Conservation (phyloP, 2,329 filamentous ascomycete species). For the Coniochaeta sp. region DNA sequence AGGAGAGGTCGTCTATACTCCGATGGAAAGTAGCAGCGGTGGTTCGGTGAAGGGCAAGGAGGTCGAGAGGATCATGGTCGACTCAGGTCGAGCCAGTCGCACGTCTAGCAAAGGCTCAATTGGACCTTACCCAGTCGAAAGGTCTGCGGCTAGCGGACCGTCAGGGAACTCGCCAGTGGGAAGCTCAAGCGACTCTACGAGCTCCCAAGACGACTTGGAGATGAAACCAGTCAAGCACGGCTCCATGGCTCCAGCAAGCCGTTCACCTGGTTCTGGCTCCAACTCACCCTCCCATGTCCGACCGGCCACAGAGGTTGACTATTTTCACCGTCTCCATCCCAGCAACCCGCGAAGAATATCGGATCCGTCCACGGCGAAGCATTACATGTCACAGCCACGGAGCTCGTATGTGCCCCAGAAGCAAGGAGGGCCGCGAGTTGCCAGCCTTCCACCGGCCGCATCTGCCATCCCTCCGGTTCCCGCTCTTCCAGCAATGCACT, state of each 20-base stretch:
- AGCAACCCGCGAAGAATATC: constrained; percentile 13
- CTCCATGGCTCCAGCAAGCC: constrained; percentile 3
- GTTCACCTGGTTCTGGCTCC: constrained; percentile 3
- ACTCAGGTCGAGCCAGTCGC: constrained; percentile 25
- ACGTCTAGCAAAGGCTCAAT: constrained; percentile 29
- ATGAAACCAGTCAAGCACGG: constrained; percentile 22
- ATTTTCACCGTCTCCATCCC: constrained; percentile 17
- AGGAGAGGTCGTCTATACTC: constrained; percentile 23
- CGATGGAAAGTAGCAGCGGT: constrained; percentile 7
- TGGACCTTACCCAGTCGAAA: constrained; percentile 7
- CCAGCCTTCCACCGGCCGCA: constrained; percentile 5
- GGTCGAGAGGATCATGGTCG: constrained; percentile 23
- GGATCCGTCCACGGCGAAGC: constrained; percentile 12
- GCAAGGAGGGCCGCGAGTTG: constrained; percentile 2
- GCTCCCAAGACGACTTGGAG: constrained; percentile 32
- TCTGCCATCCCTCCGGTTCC: constrained; percentile 17
- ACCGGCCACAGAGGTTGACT: constrained; percentile 10
- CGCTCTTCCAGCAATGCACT: constrained; percentile 11
- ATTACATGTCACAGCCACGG: constrained; percentile 4
- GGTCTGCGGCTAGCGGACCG: constrained; percentile 2
- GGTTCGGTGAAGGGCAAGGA: constrained; percentile 35
- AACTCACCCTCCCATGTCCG: neutral
- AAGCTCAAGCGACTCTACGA: constrained; percentile 29
- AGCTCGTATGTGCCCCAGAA: constrained; percentile 4
- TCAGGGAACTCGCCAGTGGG: constrained; percentile 20